These are phyloP conservation scores for Spirogloea muscicola DNA, from an alignment of 139 green algal species.

Conservation along the genomic window DNA sequence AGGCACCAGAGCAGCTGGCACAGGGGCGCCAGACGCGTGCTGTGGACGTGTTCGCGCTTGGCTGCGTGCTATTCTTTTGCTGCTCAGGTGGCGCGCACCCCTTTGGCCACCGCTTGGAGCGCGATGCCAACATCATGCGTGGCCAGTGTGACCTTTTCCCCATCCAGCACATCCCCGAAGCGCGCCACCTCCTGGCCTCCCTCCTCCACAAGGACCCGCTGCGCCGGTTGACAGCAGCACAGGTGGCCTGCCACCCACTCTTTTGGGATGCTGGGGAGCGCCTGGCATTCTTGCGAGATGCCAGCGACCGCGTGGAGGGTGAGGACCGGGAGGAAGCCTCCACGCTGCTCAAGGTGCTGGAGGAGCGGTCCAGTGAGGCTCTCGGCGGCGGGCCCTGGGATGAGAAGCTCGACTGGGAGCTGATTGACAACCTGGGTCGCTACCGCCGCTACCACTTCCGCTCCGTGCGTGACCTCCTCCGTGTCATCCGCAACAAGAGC, in stretches of 20 bases:
- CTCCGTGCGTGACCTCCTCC: conserved; percentile 86
- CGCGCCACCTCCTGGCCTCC: conserved; percentile 62
- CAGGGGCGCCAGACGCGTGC: conserved; percentile 65
- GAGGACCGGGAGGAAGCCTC: conserved; percentile 68
- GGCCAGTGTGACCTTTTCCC: conserved; percentile 29
- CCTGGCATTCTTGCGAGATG: conserved; percentile 84
- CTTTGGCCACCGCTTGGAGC: conserved; percentile 80
- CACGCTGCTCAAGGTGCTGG: conserved; percentile 37
- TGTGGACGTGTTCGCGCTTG: conserved; percentile 92
- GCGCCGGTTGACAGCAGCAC: conserved; percentile 62
- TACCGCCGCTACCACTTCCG: conserved; percentile 61
- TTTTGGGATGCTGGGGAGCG: conserved; percentile 78
- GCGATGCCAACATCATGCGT: conserved; percentile 84
- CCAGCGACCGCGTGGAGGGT: conserved; percentile 76
- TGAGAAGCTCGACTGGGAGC: conserved; percentile 59
- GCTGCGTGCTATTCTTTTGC: conserved; percentile 88
- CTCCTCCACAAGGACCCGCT: conserved; percentile 70
- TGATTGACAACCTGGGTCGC: conserved; percentile 82
- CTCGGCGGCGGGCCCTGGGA: conserved; percentile 65
- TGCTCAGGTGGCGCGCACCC: conserved; percentile 79
- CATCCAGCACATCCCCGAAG: conserved; percentile 61
- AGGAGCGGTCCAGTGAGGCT: conserved; percentile 9
- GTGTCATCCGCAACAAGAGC: conserved; percentile 97
- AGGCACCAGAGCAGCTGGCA: conserved; percentile 89
- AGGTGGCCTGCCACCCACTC: conserved; percentile 77